Evolutionary conservation across 2,329 filamentous ascomycete species (phyloP), one percentile per base, ranked within the genome.

Genomic region (Cadophora luteo-olivacea): DNA sequence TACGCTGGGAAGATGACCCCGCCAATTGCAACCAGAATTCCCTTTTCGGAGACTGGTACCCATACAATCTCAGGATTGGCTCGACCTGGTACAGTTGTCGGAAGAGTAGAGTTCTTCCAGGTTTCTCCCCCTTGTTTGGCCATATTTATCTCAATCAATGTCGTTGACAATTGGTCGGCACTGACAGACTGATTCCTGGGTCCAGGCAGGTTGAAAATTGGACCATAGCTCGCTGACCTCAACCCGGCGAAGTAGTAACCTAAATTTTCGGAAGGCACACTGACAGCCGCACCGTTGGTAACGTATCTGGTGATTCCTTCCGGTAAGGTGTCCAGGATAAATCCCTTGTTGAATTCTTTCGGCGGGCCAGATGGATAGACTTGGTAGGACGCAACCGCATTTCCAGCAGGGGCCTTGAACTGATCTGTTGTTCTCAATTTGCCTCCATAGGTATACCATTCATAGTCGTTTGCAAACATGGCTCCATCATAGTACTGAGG

Each of bases 31-130:
- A 97, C 84, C 9, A 97, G 82, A 55, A 96, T 89, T 0, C 93
- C 93, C 73, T 93, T 83, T 19, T 86, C 81, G 3, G 92, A 92
- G 55, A 94, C 92, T 1, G 93, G 93, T 0, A 97, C 85, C 90
- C 91, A 93, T 0, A 91, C 88, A 0, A 91, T 81, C 68, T 91
- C 89, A 0, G 89, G 84, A 72, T 86, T 88, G 4, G 89, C 87
- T 19, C 91, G 85, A 0, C 85, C 85, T 4, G 80, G 78, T 7
- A 91, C 80, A 4, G 76, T 71, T 0, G 73, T 51, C 0, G 86
- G 84, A 2, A 92, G 76, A 0, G 87, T 86, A 0, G 62, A 71
- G 72, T 92, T 92, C 7, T 73, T 78, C 87, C 90, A 93, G 4
- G 73, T 81, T 67, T 86, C 84, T 0, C 75, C 49, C 4, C 79